phyloP scores from a whole-genome alignment of 23 red algal species.

The Cyanidiococcus yangmingshanensis region DNA sequence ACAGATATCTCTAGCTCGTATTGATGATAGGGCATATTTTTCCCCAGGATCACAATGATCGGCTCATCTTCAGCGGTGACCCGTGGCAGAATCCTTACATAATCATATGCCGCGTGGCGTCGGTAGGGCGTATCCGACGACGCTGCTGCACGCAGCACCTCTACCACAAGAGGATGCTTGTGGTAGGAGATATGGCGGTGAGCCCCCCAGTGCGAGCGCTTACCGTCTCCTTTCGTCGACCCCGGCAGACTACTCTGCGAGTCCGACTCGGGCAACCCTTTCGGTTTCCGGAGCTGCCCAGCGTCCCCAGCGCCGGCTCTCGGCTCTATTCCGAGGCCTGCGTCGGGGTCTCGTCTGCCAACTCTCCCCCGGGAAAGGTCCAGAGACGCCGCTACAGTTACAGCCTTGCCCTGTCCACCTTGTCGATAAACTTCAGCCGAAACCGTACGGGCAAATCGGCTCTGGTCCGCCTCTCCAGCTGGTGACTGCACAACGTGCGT shows the following conservation, averaged over 20 bases:
- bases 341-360: no score
- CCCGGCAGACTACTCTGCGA: not conserved
- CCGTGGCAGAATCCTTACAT: not conserved
- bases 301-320: no score
- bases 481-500: no score
- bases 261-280: not conserved
- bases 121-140: not conserved
- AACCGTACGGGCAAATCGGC: no score
- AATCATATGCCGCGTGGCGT: not conserved
- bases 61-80: not conserved
- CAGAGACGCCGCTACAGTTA: no score
- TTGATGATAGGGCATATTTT: not conserved
- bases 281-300: no score
- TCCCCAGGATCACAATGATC: not conserved
- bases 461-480: no score
- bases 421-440: no score
- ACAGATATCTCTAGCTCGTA: not conserved
- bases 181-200: not conserved
- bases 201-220: not conserved
- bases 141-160: not conserved
- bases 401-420: no score
- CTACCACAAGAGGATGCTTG: not conserved
- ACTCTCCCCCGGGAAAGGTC: no score
- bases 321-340: no score
- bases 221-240: not conserved